phyloP scores from a whole-genome alignment of 768 basidiomycete genomes.

The Termitomyces sp. region DNA sequence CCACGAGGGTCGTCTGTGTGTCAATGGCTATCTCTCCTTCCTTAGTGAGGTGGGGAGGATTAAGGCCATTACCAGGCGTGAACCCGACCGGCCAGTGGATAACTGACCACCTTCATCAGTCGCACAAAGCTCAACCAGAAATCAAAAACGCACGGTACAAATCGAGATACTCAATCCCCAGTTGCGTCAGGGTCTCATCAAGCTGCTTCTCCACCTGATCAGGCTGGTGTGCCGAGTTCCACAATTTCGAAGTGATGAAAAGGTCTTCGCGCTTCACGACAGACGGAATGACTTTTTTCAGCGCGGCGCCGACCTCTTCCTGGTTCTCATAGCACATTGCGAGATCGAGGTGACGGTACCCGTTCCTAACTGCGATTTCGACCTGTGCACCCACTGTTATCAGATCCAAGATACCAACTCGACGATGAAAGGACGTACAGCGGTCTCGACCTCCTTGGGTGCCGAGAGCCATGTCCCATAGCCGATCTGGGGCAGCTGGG shows the following conservation, averaged over 20 bases:
- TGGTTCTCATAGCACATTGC: conserved; percentile 82
- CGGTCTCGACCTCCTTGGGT: conserved; percentile 70
- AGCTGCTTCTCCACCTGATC: conserved; percentile 68
- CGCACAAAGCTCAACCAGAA: neutral
- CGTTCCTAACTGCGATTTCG: conserved; percentile 67
- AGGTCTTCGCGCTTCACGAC: conserved; percentile 80
- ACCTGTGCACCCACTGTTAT: conserved; percentile 40
- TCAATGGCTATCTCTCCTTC: conserved; percentile 54
- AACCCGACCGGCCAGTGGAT: conserved; percentile 83
- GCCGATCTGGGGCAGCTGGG: conserved; percentile 69
- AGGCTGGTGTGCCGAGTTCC: conserved; percentile 73
- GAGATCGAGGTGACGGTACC: conserved; percentile 84
- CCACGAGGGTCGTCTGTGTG: conserved; percentile 54
- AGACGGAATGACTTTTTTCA: conserved; percentile 73
- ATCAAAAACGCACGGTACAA: conserved; percentile 56
- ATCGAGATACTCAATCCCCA: conserved; percentile 76
- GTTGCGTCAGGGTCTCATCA: conserved; percentile 68
- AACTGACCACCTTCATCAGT: conserved; percentile 34
- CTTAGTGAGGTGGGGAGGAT: conserved; percentile 47
- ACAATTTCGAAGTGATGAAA: conserved; percentile 80
- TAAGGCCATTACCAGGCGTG: conserved; percentile 48
- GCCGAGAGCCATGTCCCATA: conserved; percentile 81
- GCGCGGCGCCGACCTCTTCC: conserved; percentile 67
- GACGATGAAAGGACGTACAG: conserved; percentile 38
- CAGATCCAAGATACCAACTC: neutral